Percentiles rank a stretch among this genome's conserved stretches.
These are phyloP conservation scores for Cystofilobasidium capitatum DNA, from an alignment of 768 basidiomycete genomes.

Conservation along the genomic window DNA sequence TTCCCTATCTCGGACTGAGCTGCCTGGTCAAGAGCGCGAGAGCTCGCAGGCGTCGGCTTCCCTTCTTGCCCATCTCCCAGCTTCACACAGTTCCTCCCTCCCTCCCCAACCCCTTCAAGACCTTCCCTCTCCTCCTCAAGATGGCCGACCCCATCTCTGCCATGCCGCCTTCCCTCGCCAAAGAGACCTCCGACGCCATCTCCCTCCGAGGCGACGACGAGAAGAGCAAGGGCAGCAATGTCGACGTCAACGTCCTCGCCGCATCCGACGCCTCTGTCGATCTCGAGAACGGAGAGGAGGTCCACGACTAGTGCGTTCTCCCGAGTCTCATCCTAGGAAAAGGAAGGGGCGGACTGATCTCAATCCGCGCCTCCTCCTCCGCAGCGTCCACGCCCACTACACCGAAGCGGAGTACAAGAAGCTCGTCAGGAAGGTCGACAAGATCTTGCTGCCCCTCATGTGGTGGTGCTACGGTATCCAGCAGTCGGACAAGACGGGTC, in stretches of 20 bases:
- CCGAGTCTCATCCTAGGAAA: not conserved
- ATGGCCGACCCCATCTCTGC: too few relatives aligned
- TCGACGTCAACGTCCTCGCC: not conserved
- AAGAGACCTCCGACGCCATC: too few relatives aligned
- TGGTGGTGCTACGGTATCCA: constrained; percentile 34
- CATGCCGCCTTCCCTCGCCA: too few relatives aligned
- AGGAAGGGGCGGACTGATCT: not conserved
- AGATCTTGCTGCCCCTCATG: constrained; percentile 24
- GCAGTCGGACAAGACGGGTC: constrained; percentile 31
- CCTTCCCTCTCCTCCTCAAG: too few relatives aligned
- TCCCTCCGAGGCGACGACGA: too few relatives aligned
- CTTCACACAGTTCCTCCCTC: too few relatives aligned
- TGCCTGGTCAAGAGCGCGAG: too few relatives aligned
- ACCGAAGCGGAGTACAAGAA: constrained; percentile 30
- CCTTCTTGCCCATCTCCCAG: too few relatives aligned
- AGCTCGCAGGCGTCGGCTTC: too few relatives aligned
- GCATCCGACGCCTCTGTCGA: not conserved
- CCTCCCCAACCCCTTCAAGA: too few relatives aligned
- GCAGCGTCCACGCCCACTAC: constrained; percentile 27
- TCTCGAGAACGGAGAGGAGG: not conserved
- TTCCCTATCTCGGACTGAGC: too few relatives aligned
- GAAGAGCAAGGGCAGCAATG: too few relatives aligned
- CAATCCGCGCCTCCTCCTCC: not conserved
- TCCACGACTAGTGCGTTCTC: constrained; percentile 1
- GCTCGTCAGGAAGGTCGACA: constrained; percentile 28